Evolutionary conservation across 352 stramenopile species (phyloP), one percentile per base, ranked within the genome.

Genomic region (Phytophthora megakarya): DNA sequence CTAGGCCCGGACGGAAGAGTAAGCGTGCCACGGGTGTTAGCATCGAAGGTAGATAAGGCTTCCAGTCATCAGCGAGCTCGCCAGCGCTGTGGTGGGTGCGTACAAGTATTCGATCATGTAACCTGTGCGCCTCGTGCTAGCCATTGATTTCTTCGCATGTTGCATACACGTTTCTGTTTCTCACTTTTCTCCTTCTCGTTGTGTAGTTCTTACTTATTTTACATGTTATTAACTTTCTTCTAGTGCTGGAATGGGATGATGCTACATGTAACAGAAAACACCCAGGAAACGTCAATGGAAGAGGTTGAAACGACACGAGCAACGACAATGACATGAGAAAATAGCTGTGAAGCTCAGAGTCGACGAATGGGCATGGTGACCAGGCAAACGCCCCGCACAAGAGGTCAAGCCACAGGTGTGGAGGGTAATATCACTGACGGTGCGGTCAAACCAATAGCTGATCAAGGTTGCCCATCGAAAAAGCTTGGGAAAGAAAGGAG

Each of bases 41-140:
- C 61, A 93, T 96, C 40, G 86, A 92, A 65, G 84, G 84, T 26
- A 83, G 86, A 78, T 94, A 89, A 85, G 40, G 38, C 23, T 37
- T 22, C 15, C 52, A 61, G 12, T 13, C 33, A 40, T 44, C 50
- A 56, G 19, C 44, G 16, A 60, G 50, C 38, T 42, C 22, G 16
- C 21, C 55, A 47, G 25, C 13, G 44, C 50, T 46, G 22, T 60
- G 49, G 30, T 61, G 30, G 39, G 1, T 38, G 38, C 19, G 19
- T 35, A 46, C 49, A 59, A 37, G 47, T 57, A 33, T 47, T 46
- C 26, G 35, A 63, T 37, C 53, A 54, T 70, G 61, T 47, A 61
- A 58, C 30, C 25, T 71, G 28, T 74, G 45, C 32, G 50, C 52
- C 46, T 51, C 39, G 45, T 43, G 50, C 32, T 70, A 67, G 61